phyloP scores from a whole-genome alignment of 2,329 filamentous ascomycete species.

The Juglanconis sp. region DNA sequence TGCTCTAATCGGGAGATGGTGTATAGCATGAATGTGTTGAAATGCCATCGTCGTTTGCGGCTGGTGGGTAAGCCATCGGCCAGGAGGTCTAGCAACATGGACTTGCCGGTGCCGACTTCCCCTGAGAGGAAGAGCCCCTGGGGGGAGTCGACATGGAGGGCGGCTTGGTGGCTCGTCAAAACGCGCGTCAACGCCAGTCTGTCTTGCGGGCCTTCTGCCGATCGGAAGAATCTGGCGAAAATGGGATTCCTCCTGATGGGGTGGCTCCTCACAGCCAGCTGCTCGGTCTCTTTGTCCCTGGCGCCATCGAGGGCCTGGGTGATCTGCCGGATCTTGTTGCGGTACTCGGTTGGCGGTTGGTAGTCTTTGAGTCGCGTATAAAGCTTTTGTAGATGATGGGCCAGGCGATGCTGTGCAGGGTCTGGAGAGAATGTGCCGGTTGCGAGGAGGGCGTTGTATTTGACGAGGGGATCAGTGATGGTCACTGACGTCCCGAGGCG shows the following conservation, averaged over 20 bases:
- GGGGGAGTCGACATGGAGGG: constrained; percentile 68
- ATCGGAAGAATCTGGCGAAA: constrained; percentile 57
- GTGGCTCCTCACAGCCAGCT: constrained; percentile 50
- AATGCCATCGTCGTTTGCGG: constrained; percentile 75
- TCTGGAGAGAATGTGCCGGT: constrained; percentile 67
- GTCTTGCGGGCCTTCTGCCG: constrained; percentile 51
- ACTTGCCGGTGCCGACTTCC: constrained; percentile 80
- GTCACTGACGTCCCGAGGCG: constrained; percentile 45
- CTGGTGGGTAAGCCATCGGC: constrained; percentile 71
- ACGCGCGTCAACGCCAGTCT: constrained; percentile 64
- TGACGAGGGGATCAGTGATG: constrained; percentile 70
- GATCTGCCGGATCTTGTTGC: constrained; percentile 60
- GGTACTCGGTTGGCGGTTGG: constrained; percentile 68
- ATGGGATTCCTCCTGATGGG: constrained; percentile 57
- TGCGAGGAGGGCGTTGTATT: constrained; percentile 69
- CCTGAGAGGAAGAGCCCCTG: constrained; percentile 74
- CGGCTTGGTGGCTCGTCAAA: constrained; percentile 68
- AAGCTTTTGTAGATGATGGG: constrained; percentile 73
- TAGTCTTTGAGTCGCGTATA: constrained; percentile 77
- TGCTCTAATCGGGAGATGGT: constrained; percentile 69
- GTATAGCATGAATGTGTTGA: constrained; percentile 83
- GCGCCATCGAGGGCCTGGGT: constrained; percentile 42
- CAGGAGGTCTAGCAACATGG: constrained; percentile 81
- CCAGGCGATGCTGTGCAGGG: constrained; percentile 68
- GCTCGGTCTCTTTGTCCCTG: constrained; percentile 29